These are phyloP conservation scores for Spatholobus suberectus DNA, from an alignment of 306 rosid species.

Conservation along the genomic window DNA sequence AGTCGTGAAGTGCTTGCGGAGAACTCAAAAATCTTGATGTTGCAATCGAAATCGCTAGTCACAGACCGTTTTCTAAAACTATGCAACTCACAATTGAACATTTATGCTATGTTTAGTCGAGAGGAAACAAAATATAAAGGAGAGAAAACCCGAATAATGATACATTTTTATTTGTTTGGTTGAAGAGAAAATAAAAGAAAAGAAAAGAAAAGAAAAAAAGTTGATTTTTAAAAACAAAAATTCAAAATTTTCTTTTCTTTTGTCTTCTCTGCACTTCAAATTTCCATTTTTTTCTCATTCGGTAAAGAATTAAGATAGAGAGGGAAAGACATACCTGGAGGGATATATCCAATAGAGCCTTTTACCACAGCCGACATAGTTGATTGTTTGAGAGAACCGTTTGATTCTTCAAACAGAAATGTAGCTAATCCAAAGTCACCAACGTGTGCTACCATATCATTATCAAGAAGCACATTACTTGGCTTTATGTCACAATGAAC, in stretches of 20 bases:
- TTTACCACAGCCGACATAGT: neutral
- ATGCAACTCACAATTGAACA: too few species aligned
- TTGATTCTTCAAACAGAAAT: constrained; percentile 19
- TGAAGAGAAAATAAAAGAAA: neutral
- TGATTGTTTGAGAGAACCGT: neutral
- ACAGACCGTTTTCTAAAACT: too few species aligned
- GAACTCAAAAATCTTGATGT: neutral
- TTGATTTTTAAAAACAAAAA: too few species aligned
- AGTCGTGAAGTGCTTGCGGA: too few species aligned
- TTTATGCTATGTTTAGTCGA: too few species aligned
- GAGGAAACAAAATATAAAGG: too few species aligned
- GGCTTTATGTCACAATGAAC: constrained; percentile 20
- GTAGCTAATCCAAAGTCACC: neutral
- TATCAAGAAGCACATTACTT: neutral
- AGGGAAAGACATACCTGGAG: neutral
- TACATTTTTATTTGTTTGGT: neutral
- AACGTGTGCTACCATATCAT: too few species aligned
- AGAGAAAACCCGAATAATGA: neutral
- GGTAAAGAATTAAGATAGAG: neutral
- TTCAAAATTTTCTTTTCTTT: neutral
- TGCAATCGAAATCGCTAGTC: too few species aligned
- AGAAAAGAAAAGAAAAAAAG: too few species aligned
- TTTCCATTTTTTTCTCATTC: too few species aligned
- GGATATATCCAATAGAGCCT: constrained; percentile 38
- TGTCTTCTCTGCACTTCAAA: neutral